Percentiles rank a stretch among this genome's conserved stretches.
Conservation (phyloP, 768 basidiomycete genomes). For the Tulasnella sp. region DNA sequence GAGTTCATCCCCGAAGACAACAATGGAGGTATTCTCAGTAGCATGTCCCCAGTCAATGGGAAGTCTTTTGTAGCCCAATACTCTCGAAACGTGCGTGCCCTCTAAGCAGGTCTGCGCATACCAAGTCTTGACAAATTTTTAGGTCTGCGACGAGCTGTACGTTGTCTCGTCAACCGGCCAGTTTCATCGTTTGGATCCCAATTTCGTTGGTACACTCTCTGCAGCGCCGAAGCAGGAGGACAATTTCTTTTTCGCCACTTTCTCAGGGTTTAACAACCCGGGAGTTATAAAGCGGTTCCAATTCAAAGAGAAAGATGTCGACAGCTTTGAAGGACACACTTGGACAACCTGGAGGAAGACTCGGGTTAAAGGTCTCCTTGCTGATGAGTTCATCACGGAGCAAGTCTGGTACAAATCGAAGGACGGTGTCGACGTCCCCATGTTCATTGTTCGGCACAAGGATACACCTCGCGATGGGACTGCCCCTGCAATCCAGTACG, state of each 20-base stretch:
- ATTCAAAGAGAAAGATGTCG: conserved; percentile 39
- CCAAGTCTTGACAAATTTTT: not conserved
- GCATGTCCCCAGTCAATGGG: conserved; percentile 45
- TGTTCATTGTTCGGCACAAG: conserved; percentile 80
- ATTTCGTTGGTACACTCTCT: conserved; percentile 63
- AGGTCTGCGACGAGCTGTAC: conserved; percentile 80
- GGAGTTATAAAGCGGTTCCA: conserved; percentile 62
- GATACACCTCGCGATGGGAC: conserved; percentile 66
- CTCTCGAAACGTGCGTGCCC: conserved; percentile 60
- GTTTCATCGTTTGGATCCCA: conserved; percentile 54
- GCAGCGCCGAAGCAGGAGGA: conserved; percentile 49
- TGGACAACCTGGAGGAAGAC: conserved; percentile 60
- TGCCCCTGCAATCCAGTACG: conserved; percentile 76
- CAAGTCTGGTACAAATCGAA: conserved; percentile 79
- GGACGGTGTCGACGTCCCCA: conserved; percentile 76
- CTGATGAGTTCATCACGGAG: conserved; percentile 63
- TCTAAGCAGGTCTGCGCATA: not conserved
- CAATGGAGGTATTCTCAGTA: conserved; percentile 22
- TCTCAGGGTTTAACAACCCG: conserved; percentile 71
- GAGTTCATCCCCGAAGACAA: conserved; percentile 67
- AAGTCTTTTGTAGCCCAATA: conserved; percentile 60
- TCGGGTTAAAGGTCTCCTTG: conserved; percentile 54
- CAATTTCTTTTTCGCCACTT: conserved; percentile 57
- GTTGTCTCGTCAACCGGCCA: conserved; percentile 55
- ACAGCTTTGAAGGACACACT: conserved; percentile 41